Conservation (phyloP, 2,329 filamentous ascomycete genomes). For the Coleophoma eucalyptorum region DNA sequence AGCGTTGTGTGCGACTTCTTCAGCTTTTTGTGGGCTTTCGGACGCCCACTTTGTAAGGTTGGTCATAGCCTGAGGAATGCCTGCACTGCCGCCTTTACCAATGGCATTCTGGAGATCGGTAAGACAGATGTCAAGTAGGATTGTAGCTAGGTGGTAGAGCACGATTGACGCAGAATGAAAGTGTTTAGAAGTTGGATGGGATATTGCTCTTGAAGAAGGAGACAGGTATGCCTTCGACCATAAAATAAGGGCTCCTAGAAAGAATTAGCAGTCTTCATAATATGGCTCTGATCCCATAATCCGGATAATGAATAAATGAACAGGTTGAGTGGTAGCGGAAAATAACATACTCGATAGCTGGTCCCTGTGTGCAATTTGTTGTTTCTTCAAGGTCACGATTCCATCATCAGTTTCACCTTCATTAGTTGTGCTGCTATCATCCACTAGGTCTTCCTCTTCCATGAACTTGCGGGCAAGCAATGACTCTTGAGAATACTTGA, state of each 20-base stretch:
- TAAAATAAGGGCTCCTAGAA: conserved; percentile 7
- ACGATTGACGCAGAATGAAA: conserved; percentile 13
- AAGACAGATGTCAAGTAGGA: conserved; percentile 14
- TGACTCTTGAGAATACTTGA: conserved; percentile 14
- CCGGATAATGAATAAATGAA: neutral
- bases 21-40: conserved; percentile 6
- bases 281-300: neutral
- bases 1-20: conserved; percentile 12
- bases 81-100: conserved; percentile 12
- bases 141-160: conserved; percentile 12
- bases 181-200: conserved; percentile 7
- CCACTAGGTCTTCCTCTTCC: conserved; percentile 5
- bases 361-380: neutral
- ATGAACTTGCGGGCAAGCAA: conserved; percentile 14
- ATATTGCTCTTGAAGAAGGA: neutral
- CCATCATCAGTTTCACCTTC: neutral
- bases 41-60: conserved; percentile 13
- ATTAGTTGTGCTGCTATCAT: neutral
- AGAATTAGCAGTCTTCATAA: neutral
- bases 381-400: neutral
- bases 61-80: conserved; percentile 10
- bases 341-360: conserved; percentile 4
- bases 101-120: conserved; percentile 17
- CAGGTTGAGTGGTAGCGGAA: neutral
- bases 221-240: conserved; percentile 9